phyloP scores from a whole-genome alignment of 2,329 filamentous ascomycete species.

The Parascedosporium putredinis region DNA sequence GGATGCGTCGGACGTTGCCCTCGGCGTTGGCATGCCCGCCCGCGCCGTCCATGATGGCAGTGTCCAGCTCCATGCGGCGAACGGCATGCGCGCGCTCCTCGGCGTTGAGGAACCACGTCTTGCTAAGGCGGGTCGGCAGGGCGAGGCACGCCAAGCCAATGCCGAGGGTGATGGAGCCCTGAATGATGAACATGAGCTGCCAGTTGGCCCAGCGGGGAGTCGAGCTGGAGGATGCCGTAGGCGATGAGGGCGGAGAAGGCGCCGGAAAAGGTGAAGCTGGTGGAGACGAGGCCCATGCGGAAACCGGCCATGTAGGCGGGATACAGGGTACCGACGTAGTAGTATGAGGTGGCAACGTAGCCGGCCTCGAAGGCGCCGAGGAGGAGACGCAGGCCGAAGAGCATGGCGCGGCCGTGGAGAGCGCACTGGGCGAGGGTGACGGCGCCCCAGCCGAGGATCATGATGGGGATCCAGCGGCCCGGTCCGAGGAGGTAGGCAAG shows the following conservation, averaged over 20 bases:
- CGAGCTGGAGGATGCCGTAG: slow-evolving; percentile 24
- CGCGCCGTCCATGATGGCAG: slow-evolving; percentile 34
- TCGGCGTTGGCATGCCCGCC: slow-evolving; percentile 28
- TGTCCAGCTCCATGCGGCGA: neutral
- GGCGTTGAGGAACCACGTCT: slow-evolving; percentile 36
- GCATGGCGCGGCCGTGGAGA: slow-evolving; percentile 26
- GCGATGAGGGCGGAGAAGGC: neutral
- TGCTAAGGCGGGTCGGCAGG: slow-evolving; percentile 33
- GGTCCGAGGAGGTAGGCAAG: slow-evolving; percentile 15
- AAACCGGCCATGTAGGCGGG: neutral
- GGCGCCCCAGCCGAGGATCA: slow-evolving; percentile 32
- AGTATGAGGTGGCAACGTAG: slow-evolving; percentile 18
- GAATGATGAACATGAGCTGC: slow-evolving; percentile 41
- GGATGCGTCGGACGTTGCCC: slow-evolving; percentile 42
- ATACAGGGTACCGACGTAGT: neutral
- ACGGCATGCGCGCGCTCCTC: slow-evolving; percentile 29
- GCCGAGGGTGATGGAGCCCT: slow-evolving; percentile 33
- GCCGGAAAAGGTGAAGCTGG: slow-evolving; percentile 28
- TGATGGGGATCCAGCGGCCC: neutral
- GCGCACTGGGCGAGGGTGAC: slow-evolving; percentile 37
- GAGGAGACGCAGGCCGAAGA: slow-evolving; percentile 34
- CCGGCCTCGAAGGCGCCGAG: slow-evolving; percentile 38
- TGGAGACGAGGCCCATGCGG: neutral
- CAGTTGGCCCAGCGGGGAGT: slow-evolving; percentile 35
- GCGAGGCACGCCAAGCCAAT: slow-evolving; percentile 34